Evolutionary conservation across 73 alveolate species (phyloP).

Genomic region (Tetrahymena thermophila): DNA sequence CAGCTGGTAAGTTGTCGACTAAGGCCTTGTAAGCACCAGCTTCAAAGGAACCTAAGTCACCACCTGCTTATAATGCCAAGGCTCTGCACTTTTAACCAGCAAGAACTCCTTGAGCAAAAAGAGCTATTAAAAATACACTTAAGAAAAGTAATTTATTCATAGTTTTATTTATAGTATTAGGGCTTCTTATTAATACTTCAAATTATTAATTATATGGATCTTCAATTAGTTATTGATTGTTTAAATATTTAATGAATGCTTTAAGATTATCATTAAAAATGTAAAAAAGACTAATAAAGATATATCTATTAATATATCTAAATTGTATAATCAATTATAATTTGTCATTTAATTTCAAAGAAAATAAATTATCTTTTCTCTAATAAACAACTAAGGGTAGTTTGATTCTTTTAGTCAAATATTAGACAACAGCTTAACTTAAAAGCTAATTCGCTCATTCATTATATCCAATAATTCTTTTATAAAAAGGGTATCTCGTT

Average conservation of each 20-base stretch:
- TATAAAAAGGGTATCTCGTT: neutral
- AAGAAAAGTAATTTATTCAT: neutral
- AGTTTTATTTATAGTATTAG: neutral
- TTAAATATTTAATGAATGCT: neutral
- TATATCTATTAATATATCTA: neutral
- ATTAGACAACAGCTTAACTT: neutral
- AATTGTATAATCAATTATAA: neutral
- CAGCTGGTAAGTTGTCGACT: constrained; percentile 16
- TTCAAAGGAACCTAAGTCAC: constrained; percentile 55
- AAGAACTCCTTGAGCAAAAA: neutral
- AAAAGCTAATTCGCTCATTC: neutral
- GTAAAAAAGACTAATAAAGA: neutral
- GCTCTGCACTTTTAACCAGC: constrained; percentile 42
- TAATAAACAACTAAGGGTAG: neutral
- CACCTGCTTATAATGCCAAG: constrained; percentile 58
- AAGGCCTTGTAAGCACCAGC: constrained; percentile 51
- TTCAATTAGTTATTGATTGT: neutral
- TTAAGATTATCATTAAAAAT: neutral
- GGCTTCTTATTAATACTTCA: neutral
- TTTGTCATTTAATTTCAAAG: neutral
- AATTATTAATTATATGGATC: neutral
- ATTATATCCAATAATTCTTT: neutral
- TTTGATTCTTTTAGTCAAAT: neutral
- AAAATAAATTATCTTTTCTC: neutral
- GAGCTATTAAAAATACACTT: neutral